A percentile compares a stretch with the other conserved stretches of the same genome.
These are phyloP conservation scores for Alternaria hordeiaustralica DNA, from an alignment of 2,329 filamentous ascomycete species.

Conservation along the genomic window DNA sequence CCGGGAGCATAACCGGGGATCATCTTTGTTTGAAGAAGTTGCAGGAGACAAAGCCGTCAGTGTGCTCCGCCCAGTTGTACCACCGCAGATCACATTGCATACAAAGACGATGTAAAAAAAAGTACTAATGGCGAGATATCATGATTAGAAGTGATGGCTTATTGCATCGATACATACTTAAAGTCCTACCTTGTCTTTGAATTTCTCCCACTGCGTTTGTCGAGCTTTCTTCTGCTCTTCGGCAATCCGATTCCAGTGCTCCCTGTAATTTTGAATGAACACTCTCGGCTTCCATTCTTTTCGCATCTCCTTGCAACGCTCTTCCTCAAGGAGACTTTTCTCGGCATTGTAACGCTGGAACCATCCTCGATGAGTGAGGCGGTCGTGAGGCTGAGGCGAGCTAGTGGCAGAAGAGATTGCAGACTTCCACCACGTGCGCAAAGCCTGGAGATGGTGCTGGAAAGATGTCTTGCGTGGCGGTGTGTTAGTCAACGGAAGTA, in stretches of 20 bases:
- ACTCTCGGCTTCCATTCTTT: background rate
- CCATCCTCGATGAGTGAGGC: background rate
- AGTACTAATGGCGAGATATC: background rate
- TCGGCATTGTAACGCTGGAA: background rate
- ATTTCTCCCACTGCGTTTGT: constrained; percentile 4
- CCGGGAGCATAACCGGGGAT: background rate
- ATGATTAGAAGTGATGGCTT: background rate
- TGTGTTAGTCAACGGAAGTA: constrained; percentile 1
- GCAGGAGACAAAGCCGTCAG: background rate
- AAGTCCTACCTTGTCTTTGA: background rate
- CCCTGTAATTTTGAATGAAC: background rate
- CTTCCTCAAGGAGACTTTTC: background rate
- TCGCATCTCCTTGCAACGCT: background rate
- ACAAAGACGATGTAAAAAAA: background rate
- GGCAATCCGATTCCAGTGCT: constrained; percentile 2
- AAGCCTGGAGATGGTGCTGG: constrained; percentile 4
- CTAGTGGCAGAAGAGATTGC: background rate
- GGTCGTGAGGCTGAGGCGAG: background rate
- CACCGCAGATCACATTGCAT: background rate
- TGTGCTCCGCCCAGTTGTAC: background rate
- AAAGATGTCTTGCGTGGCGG: background rate
- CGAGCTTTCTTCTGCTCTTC: constrained; percentile 7
- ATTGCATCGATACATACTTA: background rate
- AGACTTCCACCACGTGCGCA: constrained; percentile 17
- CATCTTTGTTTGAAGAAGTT: background rate